These are phyloP conservation scores for Secale cereale DNA, from an alignment of 176 grass and related monocot genomes.

Conservation along the genomic window DNA sequence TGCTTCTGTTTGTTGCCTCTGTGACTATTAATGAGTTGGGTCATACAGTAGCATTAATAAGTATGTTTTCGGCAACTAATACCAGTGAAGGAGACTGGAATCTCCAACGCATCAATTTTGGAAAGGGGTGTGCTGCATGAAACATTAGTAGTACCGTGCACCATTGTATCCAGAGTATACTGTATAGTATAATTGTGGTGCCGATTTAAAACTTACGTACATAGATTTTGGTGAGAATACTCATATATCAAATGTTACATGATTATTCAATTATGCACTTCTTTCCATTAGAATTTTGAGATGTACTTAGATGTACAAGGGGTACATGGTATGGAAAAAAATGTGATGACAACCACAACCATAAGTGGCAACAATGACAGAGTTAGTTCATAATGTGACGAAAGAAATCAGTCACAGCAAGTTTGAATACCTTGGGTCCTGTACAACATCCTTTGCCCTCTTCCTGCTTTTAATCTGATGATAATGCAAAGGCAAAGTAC, in stretches of 20 bases:
- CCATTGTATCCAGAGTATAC: background rate
- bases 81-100: background rate
- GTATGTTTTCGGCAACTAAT: background rate
- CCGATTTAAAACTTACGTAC: background rate
- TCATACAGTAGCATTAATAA: background rate
- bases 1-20: background rate
- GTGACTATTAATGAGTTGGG: background rate
- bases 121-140: background rate
- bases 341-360: background rate
- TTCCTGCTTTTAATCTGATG: slow-evolving; percentile 40
- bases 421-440: slow-evolving; percentile 31
- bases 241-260: background rate
- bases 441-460: slow-evolving; percentile 36
- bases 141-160: background rate
- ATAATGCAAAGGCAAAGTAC: background rate
- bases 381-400: background rate
- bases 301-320: background rate
- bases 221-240: background rate
- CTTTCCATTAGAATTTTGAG: background rate
- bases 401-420: background rate
- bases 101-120: background rate
- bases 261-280: background rate
- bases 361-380: background rate
- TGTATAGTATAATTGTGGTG: background rate
- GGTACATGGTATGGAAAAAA: background rate